phyloP scores from a whole-genome alignment of 2,329 filamentous ascomycete species.

The Chlorencoelia australis region DNA sequence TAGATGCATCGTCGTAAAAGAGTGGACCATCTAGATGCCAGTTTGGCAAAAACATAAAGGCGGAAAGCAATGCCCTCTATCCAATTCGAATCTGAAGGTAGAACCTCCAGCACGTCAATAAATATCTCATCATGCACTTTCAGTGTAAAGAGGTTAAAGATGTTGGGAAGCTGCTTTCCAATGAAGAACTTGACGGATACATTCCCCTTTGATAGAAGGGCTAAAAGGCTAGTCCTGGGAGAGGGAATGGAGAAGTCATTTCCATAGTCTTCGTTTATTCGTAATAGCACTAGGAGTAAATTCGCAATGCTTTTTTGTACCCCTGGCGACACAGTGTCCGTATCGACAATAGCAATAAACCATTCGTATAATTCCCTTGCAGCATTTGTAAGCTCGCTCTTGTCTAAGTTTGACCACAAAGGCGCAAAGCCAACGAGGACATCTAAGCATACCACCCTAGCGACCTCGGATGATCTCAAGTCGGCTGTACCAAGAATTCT shows the following conservation, averaged over 20 bases:
- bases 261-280: constrained; percentile 57
- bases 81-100: constrained; percentile 64
- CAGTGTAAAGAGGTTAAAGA: constrained; percentile 78
- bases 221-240: constrained; percentile 62
- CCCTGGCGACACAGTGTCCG: constrained; percentile 57
- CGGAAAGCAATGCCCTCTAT: constrained; percentile 79
- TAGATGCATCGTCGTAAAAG: constrained; percentile 81
- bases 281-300: constrained; percentile 62
- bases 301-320: constrained; percentile 57
- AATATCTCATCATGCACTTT: constrained; percentile 77
- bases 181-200: constrained; percentile 69
- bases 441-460: constrained; percentile 56
- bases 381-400: constrained; percentile 49
- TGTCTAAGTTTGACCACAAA: constrained; percentile 17
- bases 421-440: constrained; percentile 44
- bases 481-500: constrained; percentile 44
- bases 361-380: constrained; percentile 72
- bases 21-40: constrained; percentile 79
- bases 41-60: constrained; percentile 61
- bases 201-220: constrained; percentile 55
- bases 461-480: constrained; percentile 65
- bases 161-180: constrained; percentile 53
- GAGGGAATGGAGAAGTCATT: constrained; percentile 27
- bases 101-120: constrained; percentile 66
- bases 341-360: constrained; percentile 56